These are phyloP conservation scores for Neurospora sp. DNA, from an alignment of 495 filamentous ascomycete species.

Conservation along the genomic window DNA sequence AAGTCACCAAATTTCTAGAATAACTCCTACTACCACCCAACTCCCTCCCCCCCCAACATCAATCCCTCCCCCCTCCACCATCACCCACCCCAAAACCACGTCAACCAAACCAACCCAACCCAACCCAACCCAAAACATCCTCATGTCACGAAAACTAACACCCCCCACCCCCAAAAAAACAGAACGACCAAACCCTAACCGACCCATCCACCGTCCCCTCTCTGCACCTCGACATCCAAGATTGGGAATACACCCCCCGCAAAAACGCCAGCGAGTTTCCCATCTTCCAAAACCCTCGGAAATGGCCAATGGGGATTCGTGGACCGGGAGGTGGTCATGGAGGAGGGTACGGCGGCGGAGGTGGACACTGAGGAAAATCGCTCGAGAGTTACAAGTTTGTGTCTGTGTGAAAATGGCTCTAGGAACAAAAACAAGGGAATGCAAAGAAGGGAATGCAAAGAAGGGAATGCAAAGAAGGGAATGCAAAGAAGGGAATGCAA, in stretches of 20 bases:
- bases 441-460: background rate
- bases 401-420: background rate
- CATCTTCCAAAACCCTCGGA: conserved; percentile 8
- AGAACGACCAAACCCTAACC: conserved; percentile 10
- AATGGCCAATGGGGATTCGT: conserved; percentile 10
- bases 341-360: background rate
- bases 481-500: background rate
- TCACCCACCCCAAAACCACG: background rate
- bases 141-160: background rate
- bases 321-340: background rate
- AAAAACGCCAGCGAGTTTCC: conserved; percentile 8
- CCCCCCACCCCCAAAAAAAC: background rate
- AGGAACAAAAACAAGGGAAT: background rate
- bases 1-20: too few species aligned
- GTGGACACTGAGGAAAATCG: background rate
- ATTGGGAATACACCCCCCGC: conserved; percentile 7
- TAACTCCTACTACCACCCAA: too few species aligned
- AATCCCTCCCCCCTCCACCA: background rate
- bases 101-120: too few species aligned
- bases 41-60: background rate
- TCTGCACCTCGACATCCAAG: conserved; percentile 15
- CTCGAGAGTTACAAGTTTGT: background rate
- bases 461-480: background rate
- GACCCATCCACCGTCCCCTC: conserved; percentile 7
- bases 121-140: background rate